Evolutionary conservation across 148 eudicot species (phyloP).

Genomic region (Vaccinium macrocarpon): DNA sequence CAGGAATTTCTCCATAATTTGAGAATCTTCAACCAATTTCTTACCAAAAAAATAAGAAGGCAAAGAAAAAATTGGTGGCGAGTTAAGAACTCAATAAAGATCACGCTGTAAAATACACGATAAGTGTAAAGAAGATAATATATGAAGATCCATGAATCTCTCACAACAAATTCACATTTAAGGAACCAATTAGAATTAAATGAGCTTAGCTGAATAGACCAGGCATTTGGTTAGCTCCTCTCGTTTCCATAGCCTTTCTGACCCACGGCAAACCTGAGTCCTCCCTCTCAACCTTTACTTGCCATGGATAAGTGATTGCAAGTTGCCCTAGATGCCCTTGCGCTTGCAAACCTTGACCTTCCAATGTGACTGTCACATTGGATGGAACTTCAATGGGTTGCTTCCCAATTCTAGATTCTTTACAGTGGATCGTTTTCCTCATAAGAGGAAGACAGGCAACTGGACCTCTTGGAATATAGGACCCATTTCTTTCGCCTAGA

Average conservation of each 20-base stretch:
- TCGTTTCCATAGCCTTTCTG: constrained; percentile 68
- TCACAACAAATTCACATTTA: background rate
- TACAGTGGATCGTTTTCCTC: constrained; percentile 61
- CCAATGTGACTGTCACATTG: constrained; percentile 66
- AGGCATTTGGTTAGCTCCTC: constrained; percentile 93
- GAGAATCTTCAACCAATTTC: background rate
- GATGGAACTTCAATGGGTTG: constrained; percentile 78
- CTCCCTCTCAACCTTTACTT: constrained; percentile 61
- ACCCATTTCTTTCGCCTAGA: constrained; percentile 48
- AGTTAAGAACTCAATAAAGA: background rate
- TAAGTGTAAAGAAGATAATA: background rate
- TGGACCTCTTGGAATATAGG: constrained; percentile 33
- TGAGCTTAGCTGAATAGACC: constrained; percentile 75
- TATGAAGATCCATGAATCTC: background rate
- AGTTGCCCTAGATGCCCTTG: constrained; percentile 95
- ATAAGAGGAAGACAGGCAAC: constrained; percentile 35
- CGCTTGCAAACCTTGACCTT: constrained; percentile 68
- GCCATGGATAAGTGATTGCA: constrained; percentile 72
- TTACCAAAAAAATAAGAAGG: background rate
- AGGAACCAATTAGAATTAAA: background rate
- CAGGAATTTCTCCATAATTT: background rate
- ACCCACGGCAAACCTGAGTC: constrained; percentile 67
- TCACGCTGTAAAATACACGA: background rate
- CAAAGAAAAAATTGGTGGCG: background rate
- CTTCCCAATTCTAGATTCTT: constrained; percentile 94